These are phyloP conservation scores for Lipomyces anomalus DNA, from an alignment of 805 yeast species.

Conservation along the genomic window DNA sequence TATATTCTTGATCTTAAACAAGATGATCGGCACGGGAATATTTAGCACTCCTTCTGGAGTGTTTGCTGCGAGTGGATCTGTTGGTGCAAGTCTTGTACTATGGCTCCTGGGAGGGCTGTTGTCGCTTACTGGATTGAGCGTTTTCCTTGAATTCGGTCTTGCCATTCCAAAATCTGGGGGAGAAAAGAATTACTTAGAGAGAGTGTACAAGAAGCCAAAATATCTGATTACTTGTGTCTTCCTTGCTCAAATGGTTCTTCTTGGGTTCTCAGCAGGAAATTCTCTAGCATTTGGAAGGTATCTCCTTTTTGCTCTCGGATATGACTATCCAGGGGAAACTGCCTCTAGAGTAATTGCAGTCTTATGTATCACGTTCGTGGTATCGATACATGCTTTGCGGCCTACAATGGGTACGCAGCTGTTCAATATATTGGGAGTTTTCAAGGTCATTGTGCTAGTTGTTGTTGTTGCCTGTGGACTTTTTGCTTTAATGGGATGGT, in stretches of 20 bases:
- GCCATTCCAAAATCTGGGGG: slow-evolving; percentile 65
- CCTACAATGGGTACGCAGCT: slow-evolving; percentile 48
- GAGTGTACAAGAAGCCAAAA: slow-evolving; percentile 50
- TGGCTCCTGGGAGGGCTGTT: slow-evolving; percentile 62
- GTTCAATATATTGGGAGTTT: slow-evolving; percentile 50
- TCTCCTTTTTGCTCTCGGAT: slow-evolving; percentile 42
- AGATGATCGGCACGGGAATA: slow-evolving; percentile 72
- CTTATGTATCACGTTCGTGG: slow-evolving; percentile 42
- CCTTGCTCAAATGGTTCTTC: slow-evolving; percentile 49
- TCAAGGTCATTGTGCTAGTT: slow-evolving; percentile 47
- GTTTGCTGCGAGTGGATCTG: slow-evolving; percentile 51
- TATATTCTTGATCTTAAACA: slow-evolving; percentile 48
- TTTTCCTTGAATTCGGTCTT: slow-evolving; percentile 60
- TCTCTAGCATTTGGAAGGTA: slow-evolving; percentile 62
- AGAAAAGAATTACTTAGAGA: slow-evolving; percentile 60
- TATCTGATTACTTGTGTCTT: slow-evolving; percentile 46
- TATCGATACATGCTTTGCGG: slow-evolving; percentile 43
- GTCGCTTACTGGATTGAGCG: slow-evolving; percentile 49
- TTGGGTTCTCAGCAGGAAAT: slow-evolving; percentile 60
- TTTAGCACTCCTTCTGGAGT: slow-evolving; percentile 64
- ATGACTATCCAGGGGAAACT: slow-evolving; percentile 34
- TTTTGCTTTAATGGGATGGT: slow-evolving; percentile 36
- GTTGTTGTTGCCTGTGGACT: slow-evolving; percentile 47
- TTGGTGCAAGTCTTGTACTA: slow-evolving; percentile 49
- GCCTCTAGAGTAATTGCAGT: slow-evolving; percentile 46